phyloP scores from a whole-genome alignment of 2,329 filamentous ascomycete genomes.

The Nannizzia gypsea region DNA sequence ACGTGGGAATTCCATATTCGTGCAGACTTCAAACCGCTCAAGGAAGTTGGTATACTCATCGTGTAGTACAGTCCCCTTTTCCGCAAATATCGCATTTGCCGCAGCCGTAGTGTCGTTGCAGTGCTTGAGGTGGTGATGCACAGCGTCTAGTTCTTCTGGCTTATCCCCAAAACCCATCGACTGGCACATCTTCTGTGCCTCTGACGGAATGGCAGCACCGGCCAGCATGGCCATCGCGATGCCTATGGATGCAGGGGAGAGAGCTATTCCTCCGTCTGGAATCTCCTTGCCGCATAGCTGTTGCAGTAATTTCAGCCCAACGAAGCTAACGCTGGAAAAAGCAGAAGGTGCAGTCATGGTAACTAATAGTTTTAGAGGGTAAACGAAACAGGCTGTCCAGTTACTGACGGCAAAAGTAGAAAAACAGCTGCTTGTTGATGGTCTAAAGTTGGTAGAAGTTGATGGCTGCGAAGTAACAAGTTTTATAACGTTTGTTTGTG shows the following conservation, averaged over 20 bases:
- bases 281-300: not conserved
- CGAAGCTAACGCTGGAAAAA: not conserved
- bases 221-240: conserved; percentile 3
- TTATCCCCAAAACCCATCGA: not conserved
- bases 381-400: not conserved
- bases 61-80: not conserved
- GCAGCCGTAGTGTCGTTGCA: not conserved
- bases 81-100: conserved; percentile 1
- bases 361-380: not conserved
- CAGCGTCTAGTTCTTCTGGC: not conserved
- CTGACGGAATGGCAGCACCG: not conserved
- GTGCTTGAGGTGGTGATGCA: not conserved
- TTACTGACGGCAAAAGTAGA: not conserved
- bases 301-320: not conserved
- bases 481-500: not conserved
- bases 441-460: not conserved
- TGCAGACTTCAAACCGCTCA: not conserved
- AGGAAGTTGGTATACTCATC: not conserved
- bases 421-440: not conserved
- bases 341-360: not conserved
- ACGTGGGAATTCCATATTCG: not conserved
- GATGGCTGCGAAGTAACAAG: too few species aligned
- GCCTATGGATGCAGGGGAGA: not conserved
- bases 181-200: not conserved
- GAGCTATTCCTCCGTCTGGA: not conserved